Conservation (phyloP, 2,329 filamentous ascomycete genomes). For the Exserohilum rostratum region DNA sequence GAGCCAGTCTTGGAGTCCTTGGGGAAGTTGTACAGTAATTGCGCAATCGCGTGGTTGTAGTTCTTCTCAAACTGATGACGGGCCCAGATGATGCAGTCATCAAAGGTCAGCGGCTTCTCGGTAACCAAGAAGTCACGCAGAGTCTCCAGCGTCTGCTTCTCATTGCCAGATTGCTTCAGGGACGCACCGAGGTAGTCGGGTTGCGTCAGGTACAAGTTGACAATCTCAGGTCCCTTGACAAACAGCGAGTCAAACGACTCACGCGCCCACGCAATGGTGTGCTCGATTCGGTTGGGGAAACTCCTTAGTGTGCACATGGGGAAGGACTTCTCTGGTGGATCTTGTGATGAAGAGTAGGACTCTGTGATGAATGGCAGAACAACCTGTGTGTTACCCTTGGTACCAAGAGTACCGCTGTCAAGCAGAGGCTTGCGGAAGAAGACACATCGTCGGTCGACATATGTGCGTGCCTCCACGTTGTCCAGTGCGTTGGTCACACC, state of each 20-base stretch:
- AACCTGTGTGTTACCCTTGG: slow-evolving; percentile 98
- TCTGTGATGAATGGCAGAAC: slow-evolving; percentile 90
- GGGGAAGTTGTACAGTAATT: slow-evolving; percentile 95
- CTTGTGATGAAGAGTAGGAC: slow-evolving; percentile 96
- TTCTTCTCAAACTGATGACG: slow-evolving; percentile 93
- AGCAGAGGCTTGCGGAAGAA: slow-evolving; percentile 98
- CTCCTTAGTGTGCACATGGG: slow-evolving; percentile 97
- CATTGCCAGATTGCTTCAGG: slow-evolving; percentile 90
- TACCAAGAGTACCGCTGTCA: slow-evolving; percentile 96
- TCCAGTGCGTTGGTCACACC: slow-evolving; percentile 96
- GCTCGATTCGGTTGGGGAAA: slow-evolving; percentile 98
- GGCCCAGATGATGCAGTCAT: slow-evolving; percentile 97
- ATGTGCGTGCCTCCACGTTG: slow-evolving; percentile 95
- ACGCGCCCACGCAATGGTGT: slow-evolving; percentile 97
- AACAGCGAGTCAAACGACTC: slow-evolving; percentile 95
- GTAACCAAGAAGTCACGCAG: slow-evolving; percentile 89
- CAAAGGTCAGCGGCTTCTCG: slow-evolving; percentile 88
- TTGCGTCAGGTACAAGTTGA: slow-evolving; percentile 91
- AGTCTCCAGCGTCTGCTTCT: slow-evolving; percentile 90
- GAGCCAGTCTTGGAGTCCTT: slow-evolving; percentile 88
- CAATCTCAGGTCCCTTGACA: slow-evolving; percentile 89
- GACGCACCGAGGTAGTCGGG: slow-evolving; percentile 87
- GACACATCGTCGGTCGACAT: slow-evolving; percentile 93
- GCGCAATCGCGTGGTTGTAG: slow-evolving; percentile 95
- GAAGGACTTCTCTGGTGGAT: slow-evolving; percentile 97